Conservation (phyloP, 2,329 filamentous ascomycete genomes). For the Penicillium sp. region DNA sequence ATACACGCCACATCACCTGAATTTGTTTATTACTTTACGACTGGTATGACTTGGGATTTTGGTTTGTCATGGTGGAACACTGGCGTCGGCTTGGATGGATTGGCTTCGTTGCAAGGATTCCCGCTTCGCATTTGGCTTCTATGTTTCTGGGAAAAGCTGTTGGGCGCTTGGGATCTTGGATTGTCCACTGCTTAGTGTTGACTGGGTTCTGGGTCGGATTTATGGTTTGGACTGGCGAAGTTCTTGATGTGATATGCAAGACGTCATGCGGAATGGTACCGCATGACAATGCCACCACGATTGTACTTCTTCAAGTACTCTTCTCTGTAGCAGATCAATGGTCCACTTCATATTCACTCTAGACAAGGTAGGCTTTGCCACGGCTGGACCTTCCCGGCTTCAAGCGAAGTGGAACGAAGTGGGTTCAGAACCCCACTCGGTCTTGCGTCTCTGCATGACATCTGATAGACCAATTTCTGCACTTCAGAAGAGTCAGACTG, state of each 20-base stretch:
- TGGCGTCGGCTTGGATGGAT: constrained; percentile 5
- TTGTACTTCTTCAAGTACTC: too few species aligned
- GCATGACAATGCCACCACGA: too few species aligned
- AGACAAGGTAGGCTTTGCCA: too few species aligned
- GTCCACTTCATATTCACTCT: too few species aligned
- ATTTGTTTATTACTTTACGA: constrained; percentile 1
- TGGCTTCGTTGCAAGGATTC: constrained; percentile 8
- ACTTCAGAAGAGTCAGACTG: background rate
- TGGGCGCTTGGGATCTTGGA: constrained; percentile 5
- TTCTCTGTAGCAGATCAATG: too few species aligned
- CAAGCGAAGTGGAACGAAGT: constrained; percentile 1
- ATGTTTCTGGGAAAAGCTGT: too few species aligned
- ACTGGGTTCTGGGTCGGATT: background rate
- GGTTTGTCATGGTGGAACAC: constrained; percentile 7
- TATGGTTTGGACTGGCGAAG: too few species aligned
- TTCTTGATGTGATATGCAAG: too few species aligned
- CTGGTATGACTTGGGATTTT: constrained; percentile 5
- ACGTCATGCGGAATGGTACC: too few species aligned
- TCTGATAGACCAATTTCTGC: constrained; percentile 3
- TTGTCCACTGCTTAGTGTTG: background rate
- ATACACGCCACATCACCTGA: background rate
- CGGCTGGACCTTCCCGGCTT: constrained; percentile 18
- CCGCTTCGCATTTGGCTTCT: constrained; percentile 9
- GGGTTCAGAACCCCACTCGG: constrained; percentile 10
- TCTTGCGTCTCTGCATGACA: constrained; percentile 12